These are phyloP conservation scores for Pisolithus sp. DNA, from an alignment of 768 basidiomycete genomes.

Conservation along the genomic window DNA sequence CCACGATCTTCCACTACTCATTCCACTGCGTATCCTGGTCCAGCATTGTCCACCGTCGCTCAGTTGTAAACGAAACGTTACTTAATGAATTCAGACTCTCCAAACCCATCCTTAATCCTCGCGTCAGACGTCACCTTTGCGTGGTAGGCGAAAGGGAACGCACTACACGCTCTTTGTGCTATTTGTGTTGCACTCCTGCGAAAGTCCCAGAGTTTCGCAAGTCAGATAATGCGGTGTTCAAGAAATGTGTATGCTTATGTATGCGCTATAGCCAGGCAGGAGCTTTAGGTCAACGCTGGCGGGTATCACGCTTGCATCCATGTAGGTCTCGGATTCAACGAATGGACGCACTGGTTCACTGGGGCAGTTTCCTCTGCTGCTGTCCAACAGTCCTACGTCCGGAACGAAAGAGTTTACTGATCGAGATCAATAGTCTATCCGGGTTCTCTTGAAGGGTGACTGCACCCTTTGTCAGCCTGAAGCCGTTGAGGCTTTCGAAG, in stretches of 20 bases:
- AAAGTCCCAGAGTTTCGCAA: neutral
- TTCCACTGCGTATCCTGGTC: too few relatives aligned
- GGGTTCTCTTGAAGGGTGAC: too few relatives aligned
- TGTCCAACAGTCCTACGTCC: constrained; percentile 10
- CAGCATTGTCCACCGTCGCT: too few relatives aligned
- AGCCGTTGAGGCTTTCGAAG: constrained; percentile 14
- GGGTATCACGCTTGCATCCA: neutral
- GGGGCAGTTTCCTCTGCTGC: constrained; percentile 4
- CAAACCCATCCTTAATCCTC: too few relatives aligned
- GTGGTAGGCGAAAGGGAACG: neutral
- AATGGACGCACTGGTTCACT: constrained; percentile 18
- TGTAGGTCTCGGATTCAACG: constrained; percentile 11
- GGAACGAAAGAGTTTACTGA: constrained; percentile 3
- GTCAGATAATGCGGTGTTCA: neutral
- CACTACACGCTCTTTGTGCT: neutral
- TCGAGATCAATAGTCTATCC: neutral
- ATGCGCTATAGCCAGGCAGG: neutral
- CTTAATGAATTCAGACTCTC: neutral
- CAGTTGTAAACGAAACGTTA: too few relatives aligned
- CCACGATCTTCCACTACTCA: too few relatives aligned
- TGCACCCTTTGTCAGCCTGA: constrained; percentile 9
- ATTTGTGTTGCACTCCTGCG: neutral
- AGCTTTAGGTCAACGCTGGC: neutral
- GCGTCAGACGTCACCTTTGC: too few relatives aligned
- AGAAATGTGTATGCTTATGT: neutral